phyloP scores from a whole-genome alignment of 2,329 filamentous ascomycete species.

The Penicillium fuscoglaucum region DNA sequence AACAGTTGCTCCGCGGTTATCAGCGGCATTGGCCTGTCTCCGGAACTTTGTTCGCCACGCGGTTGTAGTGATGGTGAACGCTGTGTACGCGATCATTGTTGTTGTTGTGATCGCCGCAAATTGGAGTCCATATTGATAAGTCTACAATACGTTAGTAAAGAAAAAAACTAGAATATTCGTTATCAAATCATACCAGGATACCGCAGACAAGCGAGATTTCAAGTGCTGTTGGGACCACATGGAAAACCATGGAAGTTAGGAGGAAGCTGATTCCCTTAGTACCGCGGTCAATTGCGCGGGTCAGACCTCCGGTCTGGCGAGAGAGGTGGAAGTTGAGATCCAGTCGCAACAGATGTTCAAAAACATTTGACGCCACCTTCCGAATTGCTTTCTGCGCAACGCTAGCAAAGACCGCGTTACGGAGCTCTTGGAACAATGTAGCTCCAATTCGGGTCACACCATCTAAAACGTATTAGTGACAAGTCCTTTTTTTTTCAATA shows the following conservation, averaged over 20 bases:
- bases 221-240: conserved; percentile 87
- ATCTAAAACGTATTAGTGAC: conserved; percentile 49
- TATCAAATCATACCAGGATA: conserved; percentile 62
- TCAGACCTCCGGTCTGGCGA: conserved; percentile 91
- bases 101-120: conserved; percentile 87
- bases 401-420: conserved; percentile 94
- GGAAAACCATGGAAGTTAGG: conserved; percentile 97
- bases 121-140: conserved; percentile 88
- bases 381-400: conserved; percentile 97
- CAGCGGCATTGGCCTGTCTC: conserved; percentile 90
- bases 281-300: conserved; percentile 89
- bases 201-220: conserved; percentile 96
- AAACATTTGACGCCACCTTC: conserved; percentile 86
- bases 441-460: conserved; percentile 85
- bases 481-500: neutral
- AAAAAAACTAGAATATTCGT: neutral
- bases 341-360: conserved; percentile 81
- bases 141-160: conserved; percentile 48
- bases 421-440: conserved; percentile 85
- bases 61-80: conserved; percentile 96
- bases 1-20: conserved; percentile 92
- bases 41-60: conserved; percentile 97
- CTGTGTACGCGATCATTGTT: conserved; percentile 92
- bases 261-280: conserved; percentile 98
- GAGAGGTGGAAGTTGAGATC: conserved; percentile 93